Evolutionary conservation across 768 basidiomycete species (phyloP), one percentile per base, ranked within the genome.

Genomic region (Multifurca ochricompacta): DNA sequence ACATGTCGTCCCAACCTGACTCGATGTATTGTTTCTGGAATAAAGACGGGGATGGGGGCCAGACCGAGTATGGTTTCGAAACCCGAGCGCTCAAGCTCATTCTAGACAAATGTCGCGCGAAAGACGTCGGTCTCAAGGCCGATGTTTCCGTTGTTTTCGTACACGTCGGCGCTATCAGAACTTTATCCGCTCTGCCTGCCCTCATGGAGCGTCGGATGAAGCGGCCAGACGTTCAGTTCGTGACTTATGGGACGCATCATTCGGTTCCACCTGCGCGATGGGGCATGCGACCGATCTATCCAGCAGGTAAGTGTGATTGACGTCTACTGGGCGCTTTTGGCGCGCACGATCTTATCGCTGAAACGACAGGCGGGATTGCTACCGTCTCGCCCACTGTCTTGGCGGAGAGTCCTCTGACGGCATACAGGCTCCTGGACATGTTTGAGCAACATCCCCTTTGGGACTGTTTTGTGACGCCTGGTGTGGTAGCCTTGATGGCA

Each of bases 361-460:
- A n/a, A n/a, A 9, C 25, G 16, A 5, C 54, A 90, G 88, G 88
- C 44, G 88, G 88, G 3, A 68, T 90, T 57, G 74, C 82, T 2
- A 87, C 86, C 1, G 85, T 90, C 54, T 83, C 82, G 16, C 75
- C 87, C 1, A 70, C 70, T 49, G 83, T 79, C 18, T 72, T 90
- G 43, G 58, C 74, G 11, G 74, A 78, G 32, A 74, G 83, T 62
- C 78, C 80, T 5, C 48, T 73, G 32, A 77, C 73, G 13, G 67
- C 79, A 10, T 66, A 71, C 37, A 64, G 77, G 14, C 67, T 75
- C 9, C 79, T 90, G 37, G 68, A 65, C 19, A 71, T 77, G 60
- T 66, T 85, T 13, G 66, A 71, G 51, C 71, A 75, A 36, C 86
- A 89, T 62, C 82, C 81, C 21, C 63, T 83, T 16, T 91, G 87